Evolutionary conservation across 495 filamentous ascomycete genomes (phyloP).

Genomic region (Penicillium crystallinum): DNA sequence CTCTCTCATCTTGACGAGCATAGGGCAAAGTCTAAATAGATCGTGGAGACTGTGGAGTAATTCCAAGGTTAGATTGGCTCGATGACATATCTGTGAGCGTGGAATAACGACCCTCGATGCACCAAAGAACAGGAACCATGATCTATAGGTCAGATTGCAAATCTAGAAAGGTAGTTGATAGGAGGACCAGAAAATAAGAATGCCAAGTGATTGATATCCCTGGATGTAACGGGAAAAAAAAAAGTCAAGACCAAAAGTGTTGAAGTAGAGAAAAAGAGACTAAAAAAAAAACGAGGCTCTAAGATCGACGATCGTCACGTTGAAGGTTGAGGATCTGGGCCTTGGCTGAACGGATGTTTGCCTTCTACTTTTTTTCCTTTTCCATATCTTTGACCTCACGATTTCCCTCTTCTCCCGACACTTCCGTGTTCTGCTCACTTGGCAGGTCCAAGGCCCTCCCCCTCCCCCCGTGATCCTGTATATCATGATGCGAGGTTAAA

Average conservation of each 20-base stretch:
- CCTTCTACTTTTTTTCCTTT: conserved; percentile 1
- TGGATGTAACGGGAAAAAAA: not conserved
- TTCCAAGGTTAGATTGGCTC: too few species aligned
- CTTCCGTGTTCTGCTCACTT: not conserved
- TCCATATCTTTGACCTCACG: conserved; percentile 18
- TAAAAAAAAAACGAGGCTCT: not conserved
- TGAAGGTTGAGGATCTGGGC: not conserved
- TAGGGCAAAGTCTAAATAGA: not conserved
- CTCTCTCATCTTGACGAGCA: not conserved
- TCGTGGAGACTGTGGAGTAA: not conserved
- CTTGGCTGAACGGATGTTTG: not conserved
- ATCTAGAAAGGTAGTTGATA: not conserved
- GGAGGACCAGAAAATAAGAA: not conserved
- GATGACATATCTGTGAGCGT: too few species aligned
- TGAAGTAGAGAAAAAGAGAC: not conserved
- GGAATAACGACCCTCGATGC: not conserved
- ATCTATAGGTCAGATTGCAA: not conserved
- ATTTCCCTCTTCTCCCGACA: not conserved
- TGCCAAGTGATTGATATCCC: not conserved
- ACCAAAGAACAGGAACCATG: not conserved
- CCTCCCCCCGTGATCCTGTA: not conserved
- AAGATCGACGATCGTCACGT: not conserved
- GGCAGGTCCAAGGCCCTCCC: conserved; percentile 23
- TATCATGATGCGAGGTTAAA: conserved; percentile 15
- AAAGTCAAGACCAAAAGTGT: not conserved